Conservation (phyloP, 2,329 filamentous ascomycete genomes). For the Scytalidium lignicola region DNA sequence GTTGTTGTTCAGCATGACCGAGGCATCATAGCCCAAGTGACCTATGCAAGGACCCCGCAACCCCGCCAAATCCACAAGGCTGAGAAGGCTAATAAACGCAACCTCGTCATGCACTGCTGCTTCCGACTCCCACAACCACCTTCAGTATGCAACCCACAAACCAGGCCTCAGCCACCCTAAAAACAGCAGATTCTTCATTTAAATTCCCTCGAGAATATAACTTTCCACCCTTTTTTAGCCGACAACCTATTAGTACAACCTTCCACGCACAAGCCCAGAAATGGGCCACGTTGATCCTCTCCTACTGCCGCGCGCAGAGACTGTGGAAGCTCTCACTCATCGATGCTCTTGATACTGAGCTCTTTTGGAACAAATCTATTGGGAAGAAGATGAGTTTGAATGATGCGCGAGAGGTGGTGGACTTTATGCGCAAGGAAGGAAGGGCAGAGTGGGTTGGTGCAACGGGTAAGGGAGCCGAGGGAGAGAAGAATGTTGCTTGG, state of each 20-base stretch:
- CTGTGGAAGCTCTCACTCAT: slow-evolving; percentile 70
- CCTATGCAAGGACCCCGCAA: background rate
- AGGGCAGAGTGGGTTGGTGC: slow-evolving; percentile 60
- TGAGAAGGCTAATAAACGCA: background rate
- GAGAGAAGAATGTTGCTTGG: slow-evolving; percentile 56
- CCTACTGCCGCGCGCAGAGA: slow-evolving; percentile 75
- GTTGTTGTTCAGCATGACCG: too few species aligned
- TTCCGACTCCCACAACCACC: background rate
- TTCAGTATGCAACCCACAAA: background rate
- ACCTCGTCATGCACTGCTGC: background rate
- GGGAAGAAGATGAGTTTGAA: slow-evolving; percentile 43
- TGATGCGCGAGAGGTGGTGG: slow-evolving; percentile 54
- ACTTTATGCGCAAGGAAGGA: slow-evolving; percentile 54
- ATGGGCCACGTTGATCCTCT: slow-evolving; percentile 80
- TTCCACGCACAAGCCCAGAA: slow-evolving; percentile 72
- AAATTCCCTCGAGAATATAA: slow-evolving; percentile 60
- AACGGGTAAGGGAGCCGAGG: slow-evolving; percentile 24
- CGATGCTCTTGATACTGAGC: slow-evolving; percentile 48
- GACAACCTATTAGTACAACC: slow-evolving; percentile 69
- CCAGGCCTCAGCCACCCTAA: background rate
- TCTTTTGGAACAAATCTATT: slow-evolving; percentile 55
- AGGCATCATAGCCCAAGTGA: background rate
- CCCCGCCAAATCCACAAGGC: background rate
- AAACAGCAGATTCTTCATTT: slow-evolving; percentile 33
- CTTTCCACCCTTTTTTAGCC: slow-evolving; percentile 84